These are phyloP conservation scores for Leccinum ochraceum DNA, from an alignment of 768 basidiomycete genomes.

Conservation along the genomic window DNA sequence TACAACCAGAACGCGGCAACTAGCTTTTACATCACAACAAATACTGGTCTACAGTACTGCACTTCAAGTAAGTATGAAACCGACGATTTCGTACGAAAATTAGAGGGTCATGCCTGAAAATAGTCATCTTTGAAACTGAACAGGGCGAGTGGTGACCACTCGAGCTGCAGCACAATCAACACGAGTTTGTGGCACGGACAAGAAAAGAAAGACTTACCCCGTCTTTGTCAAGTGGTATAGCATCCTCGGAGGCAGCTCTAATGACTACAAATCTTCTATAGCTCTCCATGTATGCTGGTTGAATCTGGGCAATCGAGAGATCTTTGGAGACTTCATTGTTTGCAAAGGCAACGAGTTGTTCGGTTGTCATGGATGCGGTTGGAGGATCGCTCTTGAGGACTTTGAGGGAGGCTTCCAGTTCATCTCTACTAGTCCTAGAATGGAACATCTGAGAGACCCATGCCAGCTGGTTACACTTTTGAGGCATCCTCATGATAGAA, in stretches of 20 bases:
- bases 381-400: conserved; percentile 20
- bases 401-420: conserved; percentile 43
- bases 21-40: neutral
- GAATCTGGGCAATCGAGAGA: conserved; percentile 54
- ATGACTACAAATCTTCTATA: conserved; percentile 71
- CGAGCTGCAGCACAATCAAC: conserved; percentile 45
- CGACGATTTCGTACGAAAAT: neutral
- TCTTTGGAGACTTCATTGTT: conserved; percentile 50
- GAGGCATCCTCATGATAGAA: conserved; percentile 53
- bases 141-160: conserved; percentile 45
- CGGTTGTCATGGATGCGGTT: conserved; percentile 37
- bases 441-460: conserved; percentile 30
- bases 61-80: neutral
- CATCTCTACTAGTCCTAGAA: conserved; percentile 31
- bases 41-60: no score
- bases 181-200: neutral
- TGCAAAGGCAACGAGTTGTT: conserved; percentile 39
- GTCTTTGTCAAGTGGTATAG: conserved; percentile 30
- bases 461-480: conserved; percentile 23
- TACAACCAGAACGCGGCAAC: neutral
- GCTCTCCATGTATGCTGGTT: conserved; percentile 59
- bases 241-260: conserved; percentile 37
- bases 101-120: conserved; percentile 26
- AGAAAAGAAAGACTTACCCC: conserved; percentile 44
- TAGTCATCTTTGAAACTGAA: conserved; percentile 67